phyloP scores from a whole-genome alignment of 2,329 filamentous ascomycete species.

The Colletotrichum costaricense region DNA sequence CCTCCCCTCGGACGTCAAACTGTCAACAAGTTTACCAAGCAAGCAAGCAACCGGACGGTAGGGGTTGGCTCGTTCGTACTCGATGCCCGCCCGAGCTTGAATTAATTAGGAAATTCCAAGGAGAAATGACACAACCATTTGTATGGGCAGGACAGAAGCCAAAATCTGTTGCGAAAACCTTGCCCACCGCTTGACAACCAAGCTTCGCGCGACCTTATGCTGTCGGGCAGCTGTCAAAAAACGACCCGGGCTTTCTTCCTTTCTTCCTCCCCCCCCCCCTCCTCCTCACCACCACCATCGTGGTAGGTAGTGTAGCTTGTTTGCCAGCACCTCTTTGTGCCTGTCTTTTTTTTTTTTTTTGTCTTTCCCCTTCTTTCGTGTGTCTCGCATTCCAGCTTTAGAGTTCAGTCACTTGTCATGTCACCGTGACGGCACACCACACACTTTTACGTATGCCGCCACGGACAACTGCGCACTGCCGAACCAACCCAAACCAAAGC shows the following conservation, averaged over 20 bases:
- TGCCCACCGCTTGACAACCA: not conserved
- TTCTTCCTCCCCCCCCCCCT: not conserved
- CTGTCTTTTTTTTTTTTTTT: no score
- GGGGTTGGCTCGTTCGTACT: not conserved
- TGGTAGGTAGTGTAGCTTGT: no score
- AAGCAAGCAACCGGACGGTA: not conserved
- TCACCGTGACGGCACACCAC: slow-evolving; percentile 18
- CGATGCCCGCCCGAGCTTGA: not conserved
- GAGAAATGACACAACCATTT: slow-evolving; percentile 7
- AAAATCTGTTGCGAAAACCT: not conserved
- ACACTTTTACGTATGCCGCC: not conserved
- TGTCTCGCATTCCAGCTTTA: slow-evolving; percentile 31
- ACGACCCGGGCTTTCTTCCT: not conserved
- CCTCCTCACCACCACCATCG: not conserved
- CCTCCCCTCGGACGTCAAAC: not conserved
- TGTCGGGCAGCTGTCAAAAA: not conserved
- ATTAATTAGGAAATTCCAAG: slow-evolving; percentile 13
- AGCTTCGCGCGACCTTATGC: no score
- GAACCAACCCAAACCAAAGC: not conserved
- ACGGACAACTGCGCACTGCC: not conserved
- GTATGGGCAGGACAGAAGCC: not conserved
- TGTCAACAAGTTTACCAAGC: not conserved
- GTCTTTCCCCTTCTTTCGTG: not conserved
- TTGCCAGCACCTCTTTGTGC: not conserved
- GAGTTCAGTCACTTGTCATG: slow-evolving; percentile 34